Evolutionary conservation across 768 basidiomycete genomes (phyloP).

Genomic region (Russula vinacea): DNA sequence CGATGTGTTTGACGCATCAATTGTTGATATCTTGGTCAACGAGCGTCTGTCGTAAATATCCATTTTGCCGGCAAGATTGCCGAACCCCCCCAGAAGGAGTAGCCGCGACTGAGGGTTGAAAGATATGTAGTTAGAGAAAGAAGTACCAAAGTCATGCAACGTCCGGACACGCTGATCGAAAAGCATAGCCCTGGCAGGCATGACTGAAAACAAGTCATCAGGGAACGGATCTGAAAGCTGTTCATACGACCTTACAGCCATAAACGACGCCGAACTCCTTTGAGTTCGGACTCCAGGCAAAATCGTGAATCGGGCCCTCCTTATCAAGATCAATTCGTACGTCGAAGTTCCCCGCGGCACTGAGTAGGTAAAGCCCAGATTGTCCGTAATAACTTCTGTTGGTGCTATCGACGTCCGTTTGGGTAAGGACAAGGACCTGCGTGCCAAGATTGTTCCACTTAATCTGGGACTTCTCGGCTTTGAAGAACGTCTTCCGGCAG

Average conservation of each 20-base stretch:
- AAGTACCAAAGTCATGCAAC: conserved; percentile 85
- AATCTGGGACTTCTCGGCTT: conserved; percentile 87
- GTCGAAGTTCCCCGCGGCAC: conserved; percentile 90
- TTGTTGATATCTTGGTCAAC: conserved; percentile 69
- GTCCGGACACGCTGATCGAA: conserved; percentile 89
- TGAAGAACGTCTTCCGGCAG: conserved; percentile 90
- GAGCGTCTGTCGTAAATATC: conserved; percentile 89
- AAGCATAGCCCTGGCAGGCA: conserved; percentile 91
- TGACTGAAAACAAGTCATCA: conserved; percentile 49
- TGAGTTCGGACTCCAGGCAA: conserved; percentile 92
- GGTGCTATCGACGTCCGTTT: conserved; percentile 94
- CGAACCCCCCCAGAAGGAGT: conserved; percentile 89
- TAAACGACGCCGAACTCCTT: conserved; percentile 97
- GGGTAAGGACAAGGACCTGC: conserved; percentile 85
- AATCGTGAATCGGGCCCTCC: conserved; percentile 97
- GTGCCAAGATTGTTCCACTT: conserved; percentile 98
- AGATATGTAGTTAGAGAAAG: conserved; percentile 86
- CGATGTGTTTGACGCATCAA: conserved; percentile 91
- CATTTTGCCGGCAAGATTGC: conserved; percentile 92
- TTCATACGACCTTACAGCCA: conserved; percentile 68
- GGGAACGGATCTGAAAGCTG: not conserved
- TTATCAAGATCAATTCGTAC: conserved; percentile 87
- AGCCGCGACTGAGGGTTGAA: conserved; percentile 95
- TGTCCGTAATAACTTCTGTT: conserved; percentile 99
- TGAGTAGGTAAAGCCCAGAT: conserved; percentile 90